Evolutionary conservation across 768 basidiomycete species (phyloP).

Genomic region (Mycena floridula): DNA sequence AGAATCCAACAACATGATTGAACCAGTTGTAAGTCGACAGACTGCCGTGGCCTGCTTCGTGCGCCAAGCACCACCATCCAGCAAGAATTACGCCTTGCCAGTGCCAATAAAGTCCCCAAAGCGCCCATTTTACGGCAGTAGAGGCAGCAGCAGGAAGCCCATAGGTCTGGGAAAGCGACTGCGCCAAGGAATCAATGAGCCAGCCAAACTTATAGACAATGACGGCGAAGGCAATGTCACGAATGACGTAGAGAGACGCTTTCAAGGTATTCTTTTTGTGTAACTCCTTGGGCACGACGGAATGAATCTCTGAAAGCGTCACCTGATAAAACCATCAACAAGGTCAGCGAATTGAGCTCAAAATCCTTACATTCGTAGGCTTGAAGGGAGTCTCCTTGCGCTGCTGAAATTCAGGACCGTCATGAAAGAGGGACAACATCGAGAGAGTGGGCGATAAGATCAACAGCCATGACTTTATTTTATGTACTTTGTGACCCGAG

Average conservation of each 20-base stretch:
- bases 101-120: conserved; percentile 47
- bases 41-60: conserved; percentile 41
- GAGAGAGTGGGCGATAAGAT: no score
- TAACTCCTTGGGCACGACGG: no score
- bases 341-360: no score
- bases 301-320: no score
- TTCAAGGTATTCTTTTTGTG: conserved; percentile 5
- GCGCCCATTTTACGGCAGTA: conserved; percentile 19
- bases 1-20: conserved; percentile 43
- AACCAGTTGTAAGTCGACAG: conserved; percentile 28
- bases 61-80: conserved; percentile 43
- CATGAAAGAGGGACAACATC: no score
- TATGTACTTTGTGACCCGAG: no score
- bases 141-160: conserved; percentile 25
- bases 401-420: no score
- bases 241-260: not conserved
- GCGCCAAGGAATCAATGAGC: conserved; percentile 33
- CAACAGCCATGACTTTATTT: no score
- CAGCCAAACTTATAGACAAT: conserved; percentile 35
- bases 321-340: not conserved
- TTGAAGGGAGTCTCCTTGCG: no score
- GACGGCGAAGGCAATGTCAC: conserved; percentile 21
- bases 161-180: conserved; percentile 30
- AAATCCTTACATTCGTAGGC: no score
- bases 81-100: conserved; percentile 44